Conservation (phyloP, 805 yeast genomes). For the Candida coquimbonensis region DNA sequence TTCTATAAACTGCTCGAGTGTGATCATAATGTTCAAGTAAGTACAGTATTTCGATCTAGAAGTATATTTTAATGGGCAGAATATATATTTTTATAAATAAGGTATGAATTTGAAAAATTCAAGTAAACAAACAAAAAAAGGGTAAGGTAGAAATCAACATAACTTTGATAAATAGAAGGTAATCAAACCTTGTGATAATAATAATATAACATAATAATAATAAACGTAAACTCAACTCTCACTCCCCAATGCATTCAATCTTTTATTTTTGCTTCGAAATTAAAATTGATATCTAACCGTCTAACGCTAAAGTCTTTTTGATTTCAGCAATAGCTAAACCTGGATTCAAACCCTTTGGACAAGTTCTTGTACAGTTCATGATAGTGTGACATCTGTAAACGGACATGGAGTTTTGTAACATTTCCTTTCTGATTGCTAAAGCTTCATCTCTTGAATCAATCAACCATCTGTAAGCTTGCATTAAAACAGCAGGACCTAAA, state of each 20-base stretch:
- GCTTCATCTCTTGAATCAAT: slow-evolving; percentile 96
- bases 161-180: slow-evolving; percentile 1
- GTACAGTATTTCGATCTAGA: no score
- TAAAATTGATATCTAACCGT: not conserved
- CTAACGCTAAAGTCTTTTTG: slow-evolving; percentile 76
- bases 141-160: not conserved
- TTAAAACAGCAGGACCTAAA: slow-evolving; percentile 95
- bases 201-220: not conserved
- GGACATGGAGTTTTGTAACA: slow-evolving; percentile 95
- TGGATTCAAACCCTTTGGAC: slow-evolving; percentile 98
- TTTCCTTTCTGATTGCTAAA: slow-evolving; percentile 66
- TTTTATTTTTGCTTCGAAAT: not conserved
- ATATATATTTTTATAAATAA: slow-evolving; percentile 4
- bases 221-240: not conserved
- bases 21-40: no score
- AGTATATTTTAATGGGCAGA: not conserved
- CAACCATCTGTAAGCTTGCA: slow-evolving; percentile 99
- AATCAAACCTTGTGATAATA: not conserved
- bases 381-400: slow-evolving; percentile 98
- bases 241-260: not conserved
- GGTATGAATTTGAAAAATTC: not conserved
- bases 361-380: slow-evolving; percentile 96
- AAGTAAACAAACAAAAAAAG: not conserved
- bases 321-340: slow-evolving; percentile 96
- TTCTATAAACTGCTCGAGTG: no score